phyloP scores from a whole-genome alignment of 192 early-diverging fungal species.

The Entomortierella parvispora region DNA sequence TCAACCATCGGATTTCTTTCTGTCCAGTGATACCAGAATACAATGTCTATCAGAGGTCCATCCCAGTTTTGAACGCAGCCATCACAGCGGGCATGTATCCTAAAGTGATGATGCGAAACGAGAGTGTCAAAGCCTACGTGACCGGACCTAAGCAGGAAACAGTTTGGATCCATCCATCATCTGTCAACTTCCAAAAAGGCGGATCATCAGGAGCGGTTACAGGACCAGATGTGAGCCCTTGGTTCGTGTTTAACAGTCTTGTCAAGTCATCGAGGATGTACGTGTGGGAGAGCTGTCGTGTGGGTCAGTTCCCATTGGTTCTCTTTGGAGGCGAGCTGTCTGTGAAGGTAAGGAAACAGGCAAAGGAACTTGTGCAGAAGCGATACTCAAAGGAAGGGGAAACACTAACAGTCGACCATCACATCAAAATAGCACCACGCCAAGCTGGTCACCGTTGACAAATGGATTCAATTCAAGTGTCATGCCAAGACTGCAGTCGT shows the following conservation, averaged over 20 bases:
- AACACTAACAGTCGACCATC: slow-evolving; percentile 4
- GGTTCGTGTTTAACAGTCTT: slow-evolving; percentile 64
- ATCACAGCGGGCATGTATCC: slow-evolving; percentile 89
- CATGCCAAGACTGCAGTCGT: slow-evolving; percentile 61
- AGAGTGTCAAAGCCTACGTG: slow-evolving; percentile 42
- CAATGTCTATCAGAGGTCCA: slow-evolving; percentile 49
- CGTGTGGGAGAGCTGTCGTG: slow-evolving; percentile 60
- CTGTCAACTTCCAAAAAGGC: slow-evolving; percentile 65
- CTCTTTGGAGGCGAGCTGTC: slow-evolving; percentile 61
- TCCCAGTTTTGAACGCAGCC: slow-evolving; percentile 74
- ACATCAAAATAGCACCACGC: slow-evolving; percentile 50
- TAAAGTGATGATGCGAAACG: slow-evolving; percentile 66
- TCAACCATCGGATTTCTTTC: slow-evolving; percentile 39
- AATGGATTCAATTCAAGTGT: slow-evolving; percentile 65
- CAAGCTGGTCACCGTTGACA: slow-evolving; percentile 53
- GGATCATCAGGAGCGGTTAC: slow-evolving; percentile 16
- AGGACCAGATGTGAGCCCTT: slow-evolving; percentile 32
- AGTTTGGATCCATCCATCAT: slow-evolving; percentile 86
- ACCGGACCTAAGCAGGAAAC: slow-evolving; percentile 55
- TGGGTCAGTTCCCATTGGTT: slow-evolving; percentile 55
- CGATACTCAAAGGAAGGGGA: too few relatives aligned
- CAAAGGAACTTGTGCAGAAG: too few relatives aligned
- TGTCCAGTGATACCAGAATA: slow-evolving; percentile 54
- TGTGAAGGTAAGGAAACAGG: slow-evolving; percentile 56
- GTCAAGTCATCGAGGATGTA: slow-evolving; percentile 60